phyloP scores from a whole-genome alignment of 106 monocot genomes.

The Vanilla planifolia region DNA sequence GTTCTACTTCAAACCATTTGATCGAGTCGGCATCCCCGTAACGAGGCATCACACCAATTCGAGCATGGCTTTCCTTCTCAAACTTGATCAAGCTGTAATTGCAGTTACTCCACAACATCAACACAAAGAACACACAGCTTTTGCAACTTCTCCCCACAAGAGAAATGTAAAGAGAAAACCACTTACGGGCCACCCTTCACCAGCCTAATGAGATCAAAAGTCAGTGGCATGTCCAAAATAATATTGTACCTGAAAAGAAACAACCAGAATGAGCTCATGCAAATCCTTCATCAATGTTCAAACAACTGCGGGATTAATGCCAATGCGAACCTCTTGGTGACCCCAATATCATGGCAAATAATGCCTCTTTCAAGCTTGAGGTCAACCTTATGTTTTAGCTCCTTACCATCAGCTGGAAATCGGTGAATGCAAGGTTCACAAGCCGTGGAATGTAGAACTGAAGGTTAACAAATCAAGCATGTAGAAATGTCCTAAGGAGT shows the following conservation, averaged over 20 bases:
- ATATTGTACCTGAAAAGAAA: conserved; percentile 34
- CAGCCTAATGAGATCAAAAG: conserved; percentile 28
- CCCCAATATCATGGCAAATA: conserved; percentile 51
- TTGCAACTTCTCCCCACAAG: background rate
- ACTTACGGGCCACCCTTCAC: conserved; percentile 34
- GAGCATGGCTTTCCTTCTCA: conserved; percentile 48
- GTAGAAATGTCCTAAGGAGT: too few relatives aligned
- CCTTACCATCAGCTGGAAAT: conserved; percentile 43
- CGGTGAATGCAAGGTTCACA: background rate
- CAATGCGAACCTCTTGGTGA: conserved; percentile 31
- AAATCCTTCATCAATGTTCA: background rate
- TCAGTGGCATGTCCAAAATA: conserved; percentile 43
- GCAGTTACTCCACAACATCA: background rate
- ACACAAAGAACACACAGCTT: background rate
- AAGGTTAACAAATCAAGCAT: background rate
- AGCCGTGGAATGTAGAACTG: too few relatives aligned
- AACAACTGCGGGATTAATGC: background rate
- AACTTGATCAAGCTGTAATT: conserved; percentile 38
- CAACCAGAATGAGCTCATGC: background rate
- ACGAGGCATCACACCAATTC: conserved; percentile 59
- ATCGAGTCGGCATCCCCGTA: conserved; percentile 41
- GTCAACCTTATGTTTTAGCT: conserved; percentile 45
- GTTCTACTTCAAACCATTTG: conserved; percentile 37
- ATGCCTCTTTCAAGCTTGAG: conserved; percentile 34
- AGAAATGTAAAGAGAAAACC: background rate